Percentiles rank a stretch among this genome's conserved stretches.
These are phyloP conservation scores for Kodamaea derodonti DNA, from an alignment of 1,139 yeast species.

Conservation along the genomic window DNA sequence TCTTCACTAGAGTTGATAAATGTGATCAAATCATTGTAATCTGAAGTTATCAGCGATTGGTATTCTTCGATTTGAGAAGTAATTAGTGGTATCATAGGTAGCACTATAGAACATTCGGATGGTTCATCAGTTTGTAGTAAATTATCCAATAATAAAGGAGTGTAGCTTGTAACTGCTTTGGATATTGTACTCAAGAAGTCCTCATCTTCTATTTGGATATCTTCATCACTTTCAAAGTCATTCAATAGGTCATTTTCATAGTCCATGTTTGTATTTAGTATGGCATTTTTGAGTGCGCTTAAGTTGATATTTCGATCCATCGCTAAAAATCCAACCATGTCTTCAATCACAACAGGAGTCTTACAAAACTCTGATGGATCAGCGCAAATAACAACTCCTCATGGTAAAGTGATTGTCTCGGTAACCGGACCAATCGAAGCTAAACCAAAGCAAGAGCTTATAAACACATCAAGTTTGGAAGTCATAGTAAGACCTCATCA, in stretches of 20 bases:
- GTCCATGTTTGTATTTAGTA: neutral
- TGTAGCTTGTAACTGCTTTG: constrained; percentile 5
- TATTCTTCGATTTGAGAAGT: constrained; percentile 21
- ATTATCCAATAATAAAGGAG: constrained; percentile 3
- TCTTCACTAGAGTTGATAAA: constrained; percentile 29
- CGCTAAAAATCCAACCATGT: too few relatives aligned
- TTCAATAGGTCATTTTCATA: constrained; percentile 5
- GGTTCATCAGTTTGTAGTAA: constrained; percentile 13
- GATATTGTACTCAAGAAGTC: constrained; percentile 5
- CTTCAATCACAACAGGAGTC: constrained; percentile 10
- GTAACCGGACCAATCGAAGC: constrained; percentile 93
- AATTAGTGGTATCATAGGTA: constrained; percentile 26
- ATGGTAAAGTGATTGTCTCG: constrained; percentile 63
- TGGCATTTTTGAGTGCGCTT: neutral
- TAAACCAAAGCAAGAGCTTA: constrained; percentile 77
- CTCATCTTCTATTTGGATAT: constrained; percentile 3
- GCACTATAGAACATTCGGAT: constrained; percentile 19
- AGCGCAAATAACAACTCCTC: constrained; percentile 49
- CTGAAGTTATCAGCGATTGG: constrained; percentile 23
- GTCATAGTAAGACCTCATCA: constrained; percentile 74
- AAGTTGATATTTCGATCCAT: neutral
- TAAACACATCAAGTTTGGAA: constrained; percentile 75
- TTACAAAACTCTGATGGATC: constrained; percentile 59
- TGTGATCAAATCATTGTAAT: constrained; percentile 33
- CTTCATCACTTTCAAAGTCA: constrained; percentile 7